Percentiles rank a stretch among this genome's conserved stretches.
These are phyloP conservation scores for Sicyos edulis DNA, from an alignment of 306 rosid genomes.

Conservation along the genomic window DNA sequence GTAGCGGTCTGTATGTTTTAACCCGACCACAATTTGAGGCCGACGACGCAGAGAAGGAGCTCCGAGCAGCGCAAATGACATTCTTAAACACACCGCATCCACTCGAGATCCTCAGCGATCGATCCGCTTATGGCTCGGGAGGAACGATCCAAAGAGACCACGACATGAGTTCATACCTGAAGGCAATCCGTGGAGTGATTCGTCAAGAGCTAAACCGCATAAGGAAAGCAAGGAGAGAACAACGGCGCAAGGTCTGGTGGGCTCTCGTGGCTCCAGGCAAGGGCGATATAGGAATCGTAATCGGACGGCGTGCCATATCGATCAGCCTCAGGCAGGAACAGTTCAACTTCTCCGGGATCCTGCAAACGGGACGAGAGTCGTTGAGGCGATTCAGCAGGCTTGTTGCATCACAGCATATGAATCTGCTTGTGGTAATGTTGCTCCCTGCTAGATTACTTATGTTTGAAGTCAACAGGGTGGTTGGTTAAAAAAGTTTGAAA, in stretches of 20 bases:
- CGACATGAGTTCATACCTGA: conserved; percentile 77
- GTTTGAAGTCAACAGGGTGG: conserved; percentile 38
- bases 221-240: conserved; percentile 57
- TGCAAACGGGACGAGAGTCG: conserved; percentile 58
- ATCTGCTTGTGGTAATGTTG: conserved; percentile 59
- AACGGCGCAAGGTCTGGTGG: conserved; percentile 72
- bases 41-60: conserved; percentile 46
- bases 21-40: conserved; percentile 40
- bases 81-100: conserved; percentile 96
- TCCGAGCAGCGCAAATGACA: conserved; percentile 50
- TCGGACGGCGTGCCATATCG: conserved; percentile 40
- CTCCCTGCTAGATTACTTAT: conserved; percentile 60
- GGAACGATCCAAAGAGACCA: conserved; percentile 87
- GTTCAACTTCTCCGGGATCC: conserved; percentile 50
- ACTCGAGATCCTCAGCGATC: conserved; percentile 73
- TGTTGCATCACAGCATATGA: conserved; percentile 74
- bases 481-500: conserved; percentile 13
- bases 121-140: conserved; percentile 77
- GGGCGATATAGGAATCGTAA: conserved; percentile 31
- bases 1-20: conserved; percentile 73
- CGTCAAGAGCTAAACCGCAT: conserved; percentile 60
- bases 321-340: conserved; percentile 39
- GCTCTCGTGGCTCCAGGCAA: conserved; percentile 38
- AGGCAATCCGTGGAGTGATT: conserved; percentile 54
- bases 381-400: conserved; percentile 63